Evolutionary conservation across 2,329 filamentous ascomycete species (phyloP).

Genomic region (Scedosporium apiospermum): DNA sequence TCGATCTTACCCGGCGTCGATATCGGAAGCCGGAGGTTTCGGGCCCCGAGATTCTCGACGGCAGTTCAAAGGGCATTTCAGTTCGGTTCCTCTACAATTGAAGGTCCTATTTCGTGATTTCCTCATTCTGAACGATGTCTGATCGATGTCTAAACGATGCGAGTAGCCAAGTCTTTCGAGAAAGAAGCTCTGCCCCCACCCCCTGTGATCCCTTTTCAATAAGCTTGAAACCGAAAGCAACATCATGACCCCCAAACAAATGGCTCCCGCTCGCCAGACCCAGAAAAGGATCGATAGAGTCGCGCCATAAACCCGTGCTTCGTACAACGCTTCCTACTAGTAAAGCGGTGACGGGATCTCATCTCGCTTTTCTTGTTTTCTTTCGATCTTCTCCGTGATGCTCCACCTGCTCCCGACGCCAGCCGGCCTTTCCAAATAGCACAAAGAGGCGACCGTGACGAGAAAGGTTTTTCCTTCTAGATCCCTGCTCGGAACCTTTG

Average conservation of each 20-base stretch:
- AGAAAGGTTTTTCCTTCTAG: no score
- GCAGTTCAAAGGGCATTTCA: background rate
- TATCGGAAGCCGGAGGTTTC: background rate
- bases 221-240: no score
- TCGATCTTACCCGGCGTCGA: background rate
- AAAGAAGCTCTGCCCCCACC: no score
- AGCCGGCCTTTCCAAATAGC: background rate
- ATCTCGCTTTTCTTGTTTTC: background rate
- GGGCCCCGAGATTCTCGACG: background rate
- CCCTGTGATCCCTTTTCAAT: no score
- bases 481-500: no score
- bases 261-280: no score
- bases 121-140: no score
- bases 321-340: background rate
- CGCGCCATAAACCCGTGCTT: background rate
- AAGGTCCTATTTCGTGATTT: no score
- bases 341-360: background rate
- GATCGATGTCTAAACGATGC: no score
- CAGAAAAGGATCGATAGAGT: background rate
- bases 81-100: no score
- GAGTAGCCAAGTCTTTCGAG: no score
- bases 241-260: no score
- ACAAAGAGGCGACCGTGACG: background rate
- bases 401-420: background rate
- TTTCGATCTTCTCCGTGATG: background rate